Base-by-base conservation (phyloP, 306 rosid genomes). In the Pyrus bretschneideri region DNA sequence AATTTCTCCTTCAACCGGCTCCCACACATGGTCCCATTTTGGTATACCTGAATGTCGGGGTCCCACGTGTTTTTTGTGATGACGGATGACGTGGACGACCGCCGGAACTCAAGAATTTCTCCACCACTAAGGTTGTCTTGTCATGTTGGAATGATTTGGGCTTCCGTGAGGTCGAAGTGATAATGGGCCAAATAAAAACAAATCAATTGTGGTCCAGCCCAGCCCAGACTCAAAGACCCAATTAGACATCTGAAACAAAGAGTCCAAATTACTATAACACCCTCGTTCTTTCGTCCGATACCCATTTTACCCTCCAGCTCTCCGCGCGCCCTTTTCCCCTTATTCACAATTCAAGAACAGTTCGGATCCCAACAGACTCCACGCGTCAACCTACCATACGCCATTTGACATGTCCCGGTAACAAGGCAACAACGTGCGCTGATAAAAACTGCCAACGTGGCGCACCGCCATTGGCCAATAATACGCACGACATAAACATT, bases 301-400 rank as follows among this genome's bases (percentile, higher is more conserved):
- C 27, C 70, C 70, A 4, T 35, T 19, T 4, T 55, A 11, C 22
- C 29, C n/a, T 57, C 23, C 15, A 6, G 38, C 9, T 40, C 55
- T 13, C 23, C 35, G 52, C 76, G 19, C 76, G 49, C 49, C 29
- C 11, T 66, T 52, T 11, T 2, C 33, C 9, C 22, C 14, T 45
- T 44, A 76, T 40, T 40, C 49, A 23, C 23, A 44, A 33, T 29
- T 85, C 84, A 79, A 51, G 86, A 82, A 79, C 38, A 13, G n/a
- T 52, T 77, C 61, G 57, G 83, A 74, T 27, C 12, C 18, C n/a
- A 3, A 59, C 4, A 1, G 61, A n/a, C 0, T 1, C 29, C 66
- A 79, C 81, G 88, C 55, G 84, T n/a, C 76, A 1, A 29, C 27
- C 0, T 4, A 1, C 40, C 6, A 73, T 66, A 64, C 68, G 67